Base-by-base conservation (phyloP, 768 basidiomycete genomes). In the Leccinum incarnatum region DNA sequence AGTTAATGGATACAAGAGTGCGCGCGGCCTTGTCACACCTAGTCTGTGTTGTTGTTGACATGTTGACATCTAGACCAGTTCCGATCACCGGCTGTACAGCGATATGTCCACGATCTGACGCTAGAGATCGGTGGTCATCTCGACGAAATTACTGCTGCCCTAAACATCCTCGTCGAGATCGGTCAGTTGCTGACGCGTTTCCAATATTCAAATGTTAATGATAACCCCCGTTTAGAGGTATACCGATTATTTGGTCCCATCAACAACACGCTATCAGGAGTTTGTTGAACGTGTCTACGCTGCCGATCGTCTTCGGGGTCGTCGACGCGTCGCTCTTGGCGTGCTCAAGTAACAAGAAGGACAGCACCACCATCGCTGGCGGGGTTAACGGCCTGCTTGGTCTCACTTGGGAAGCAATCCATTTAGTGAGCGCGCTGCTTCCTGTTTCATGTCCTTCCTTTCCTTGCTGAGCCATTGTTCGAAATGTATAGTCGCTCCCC, bases 251-350 rank as follows among this genome's bases (percentile, higher is more conserved):
- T 21, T 21, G 21, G 21, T 79, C 54, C 1, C 81, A 81, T 29
- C 81, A 82, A 64, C 77, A 81, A 51, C 82, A 83, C 37, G 79
- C 75, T 10, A 69, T 77, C 7, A 65, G 69, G 51, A 82, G 81
- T 51, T 66, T 82, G 52, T 62, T 82, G 36, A 83, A 82, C 46
- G 66, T 82, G 48, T 81, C 81, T 51, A 83, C 80, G 1, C 71
- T 82, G n/a, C 81, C 81, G 19, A 83, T 82, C 14, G 78, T 82
- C 67, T 82, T 82, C 62, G 79, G 77, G 11, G 76, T 70, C n/a
- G 79, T 82, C 46, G 78, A 81, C 6, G 81, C 81, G 11, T 77
- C 78, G 10, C 78, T 80, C 1, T 62, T 82, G 68, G 78, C 72
- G 55, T 79, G 75, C 58, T 80, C 81, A 3, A 76, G 64, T 56